These are phyloP conservation scores for Colletotrichum eleusines DNA, from an alignment of 2,329 filamentous ascomycete genomes.

Conservation along the genomic window DNA sequence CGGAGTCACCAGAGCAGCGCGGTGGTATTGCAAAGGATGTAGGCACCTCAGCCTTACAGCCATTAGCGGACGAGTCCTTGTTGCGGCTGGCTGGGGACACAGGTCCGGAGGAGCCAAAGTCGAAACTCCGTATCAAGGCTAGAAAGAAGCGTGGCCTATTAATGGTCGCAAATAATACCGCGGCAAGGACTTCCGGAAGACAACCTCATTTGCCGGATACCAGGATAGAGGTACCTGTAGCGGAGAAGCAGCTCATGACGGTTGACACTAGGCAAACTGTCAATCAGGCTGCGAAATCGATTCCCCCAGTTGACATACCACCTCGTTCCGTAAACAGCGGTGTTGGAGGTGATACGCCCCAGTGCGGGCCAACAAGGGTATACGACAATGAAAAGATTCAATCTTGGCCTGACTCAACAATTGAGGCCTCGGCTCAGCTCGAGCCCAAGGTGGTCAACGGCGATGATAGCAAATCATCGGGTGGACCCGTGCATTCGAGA, in stretches of 20 bases:
- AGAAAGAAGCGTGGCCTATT: slow-evolving; percentile 62
- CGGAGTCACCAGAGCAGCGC: not conserved
- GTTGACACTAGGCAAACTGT: not conserved
- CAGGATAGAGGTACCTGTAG: not conserved
- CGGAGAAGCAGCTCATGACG: not conserved
- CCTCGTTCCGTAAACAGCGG: not conserved
- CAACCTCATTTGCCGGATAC: not conserved
- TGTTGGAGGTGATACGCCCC: not conserved
- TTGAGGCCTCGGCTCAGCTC: not conserved
- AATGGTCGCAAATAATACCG: slow-evolving; percentile 56
- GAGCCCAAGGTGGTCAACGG: not conserved
- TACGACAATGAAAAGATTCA: not conserved
- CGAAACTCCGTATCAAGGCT: slow-evolving; percentile 61
- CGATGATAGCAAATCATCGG: not conserved
- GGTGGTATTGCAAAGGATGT: not conserved
- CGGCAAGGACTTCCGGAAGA: not conserved
- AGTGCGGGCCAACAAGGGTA: not conserved
- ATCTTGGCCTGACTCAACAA: too few species aligned
- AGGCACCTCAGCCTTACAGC: not conserved
- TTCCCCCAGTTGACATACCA: not conserved
- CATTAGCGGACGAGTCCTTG: not conserved
- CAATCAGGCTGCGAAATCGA: not conserved
- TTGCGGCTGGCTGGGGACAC: too few species aligned
- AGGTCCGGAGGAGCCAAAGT: slow-evolving; percentile 48
- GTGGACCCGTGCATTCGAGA: not conserved